Base-by-base conservation (phyloP, 2,329 filamentous ascomycete genomes). In the Escovopsis weberi region DNA sequence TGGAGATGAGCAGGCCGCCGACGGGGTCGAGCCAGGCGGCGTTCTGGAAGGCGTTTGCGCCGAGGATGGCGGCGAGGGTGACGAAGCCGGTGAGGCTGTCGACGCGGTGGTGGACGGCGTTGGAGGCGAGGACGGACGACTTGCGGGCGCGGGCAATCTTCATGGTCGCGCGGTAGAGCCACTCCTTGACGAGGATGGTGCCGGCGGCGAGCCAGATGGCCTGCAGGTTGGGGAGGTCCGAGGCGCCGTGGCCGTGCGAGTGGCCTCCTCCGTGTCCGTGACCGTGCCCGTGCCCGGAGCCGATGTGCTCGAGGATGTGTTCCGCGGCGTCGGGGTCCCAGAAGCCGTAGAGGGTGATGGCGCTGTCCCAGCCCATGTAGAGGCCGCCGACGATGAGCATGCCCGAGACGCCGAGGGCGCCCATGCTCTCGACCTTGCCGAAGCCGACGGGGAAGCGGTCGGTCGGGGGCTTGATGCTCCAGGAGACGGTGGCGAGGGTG, bases 371-470 rank as follows among this genome's bases (percentile, higher is more conserved):
- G 48, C 87, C 87, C 82, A 98, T 96, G 60, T 93, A 87, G 48
- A 94, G 66, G 40, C 91, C 91, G 48, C 91, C 91, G 39, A 81
- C 78, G 2, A 98, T 74, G 53, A 98, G 70, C 65, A 98, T 83
- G 48, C 87, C 80, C 52, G 88, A 95, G 32, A 98, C 91, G 12
- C 89, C 91, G 45, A 98, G 67, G 19, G 87, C 91, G 18, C 91
- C 91, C 57, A 98, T 66, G 55, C 87, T 94, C 68, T 98, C 91
- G n/a, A 98, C 76, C 67, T 98, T 98, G 58, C 91, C 91, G 58
- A 94, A 98, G 2, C 91, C 91, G 54, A 80, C 78, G 2, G 91
- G 91, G 58, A 94, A 98, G 35, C 75, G 75, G 43, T 82, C 74
- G 10, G 84, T 85, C 0, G 91, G 87, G 6, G 85, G 81, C 54